These are phyloP conservation scores for Phytophthora tentaculata DNA, from an alignment of 352 stramenopile species.

Conservation along the genomic window DNA sequence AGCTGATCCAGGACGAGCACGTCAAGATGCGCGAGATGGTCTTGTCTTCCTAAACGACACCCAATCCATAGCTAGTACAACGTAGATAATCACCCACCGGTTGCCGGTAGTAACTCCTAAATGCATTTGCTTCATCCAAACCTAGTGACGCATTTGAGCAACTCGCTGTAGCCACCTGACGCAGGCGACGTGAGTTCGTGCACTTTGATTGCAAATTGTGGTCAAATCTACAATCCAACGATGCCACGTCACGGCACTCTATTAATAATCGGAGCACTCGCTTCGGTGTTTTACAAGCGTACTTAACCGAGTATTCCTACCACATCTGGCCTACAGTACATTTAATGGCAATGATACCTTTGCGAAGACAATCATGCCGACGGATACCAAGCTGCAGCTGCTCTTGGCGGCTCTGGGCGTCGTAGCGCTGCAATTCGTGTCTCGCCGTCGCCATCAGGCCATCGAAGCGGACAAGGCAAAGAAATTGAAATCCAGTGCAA, in stretches of 20 bases:
- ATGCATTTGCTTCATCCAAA: constrained; percentile 28
- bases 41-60: constrained; percentile 56
- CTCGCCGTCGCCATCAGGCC: constrained; percentile 18
- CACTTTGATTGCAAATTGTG: constrained; percentile 34
- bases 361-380: constrained; percentile 22
- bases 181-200: constrained; percentile 30
- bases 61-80: constrained; percentile 30
- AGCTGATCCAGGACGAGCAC: constrained; percentile 87
- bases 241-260: constrained; percentile 23
- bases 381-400: constrained; percentile 29
- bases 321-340: too few relatives aligned
- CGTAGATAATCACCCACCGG: constrained; percentile 36
- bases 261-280: too few relatives aligned
- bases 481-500: constrained; percentile 10
- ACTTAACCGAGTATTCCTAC: constrained; percentile 3
- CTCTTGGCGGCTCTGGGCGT: constrained; percentile 36
- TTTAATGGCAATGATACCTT: constrained; percentile 8
- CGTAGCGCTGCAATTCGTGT: constrained; percentile 49
- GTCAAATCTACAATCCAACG: constrained; percentile 20
- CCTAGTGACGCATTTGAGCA: background rate
- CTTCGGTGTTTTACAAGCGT: constrained; percentile 24
- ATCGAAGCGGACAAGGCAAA: constrained; percentile 10
- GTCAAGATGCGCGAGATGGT: constrained; percentile 78
- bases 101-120: constrained; percentile 39
- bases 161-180: constrained; percentile 4